Percentiles rank a stretch among this genome's conserved stretches.
Evolutionary conservation across 2,329 filamentous ascomycete species (phyloP).

Genomic region (Xylaria polymorpha): DNA sequence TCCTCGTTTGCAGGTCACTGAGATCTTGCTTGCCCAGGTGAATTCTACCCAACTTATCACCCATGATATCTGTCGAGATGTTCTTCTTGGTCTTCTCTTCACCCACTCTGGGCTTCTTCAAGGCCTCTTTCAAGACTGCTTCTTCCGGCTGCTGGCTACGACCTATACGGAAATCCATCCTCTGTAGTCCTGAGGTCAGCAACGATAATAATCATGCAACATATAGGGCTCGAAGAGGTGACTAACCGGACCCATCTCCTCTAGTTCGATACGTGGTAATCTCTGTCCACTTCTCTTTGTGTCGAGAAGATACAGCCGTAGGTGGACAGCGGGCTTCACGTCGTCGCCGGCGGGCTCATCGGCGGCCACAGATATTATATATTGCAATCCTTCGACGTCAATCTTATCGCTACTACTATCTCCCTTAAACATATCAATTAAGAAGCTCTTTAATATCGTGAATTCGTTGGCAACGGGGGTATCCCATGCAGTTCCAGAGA

Average conservation of each 20-base stretch:
- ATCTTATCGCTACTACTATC: conserved; percentile 79
- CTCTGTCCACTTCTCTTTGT: conserved; percentile 90
- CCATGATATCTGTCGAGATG: conserved; percentile 87
- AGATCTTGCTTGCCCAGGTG: conserved; percentile 94
- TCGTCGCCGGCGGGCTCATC: conserved; percentile 67
- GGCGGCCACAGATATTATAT: conserved; percentile 84
- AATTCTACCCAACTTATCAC: conserved; percentile 95
- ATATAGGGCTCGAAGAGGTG: not conserved
- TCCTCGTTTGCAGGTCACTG: conserved; percentile 87
- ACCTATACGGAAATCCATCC: conserved; percentile 75
- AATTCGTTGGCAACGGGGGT: conserved; percentile 82
- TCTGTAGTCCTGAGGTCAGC: conserved; percentile 29
- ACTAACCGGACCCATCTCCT: conserved; percentile 94
- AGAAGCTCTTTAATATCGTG: conserved; percentile 85
- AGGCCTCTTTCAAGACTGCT: conserved; percentile 85
- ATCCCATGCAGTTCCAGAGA: conserved; percentile 89
- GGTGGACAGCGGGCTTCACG: conserved; percentile 67
- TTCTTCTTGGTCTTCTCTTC: conserved; percentile 95
- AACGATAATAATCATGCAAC: not conserved
- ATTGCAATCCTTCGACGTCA: conserved; percentile 94
- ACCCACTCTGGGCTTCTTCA: conserved; percentile 82
- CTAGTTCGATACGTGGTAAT: conserved; percentile 89
- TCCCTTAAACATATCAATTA: conserved; percentile 92
- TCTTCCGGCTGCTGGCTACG: conserved; percentile 82
- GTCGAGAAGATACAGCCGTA: conserved; percentile 86